These are phyloP conservation scores for Cutaneotrichosporon sp. DNA, from an alignment of 1,284 basidiomycete genomes.

Conservation along the genomic window DNA sequence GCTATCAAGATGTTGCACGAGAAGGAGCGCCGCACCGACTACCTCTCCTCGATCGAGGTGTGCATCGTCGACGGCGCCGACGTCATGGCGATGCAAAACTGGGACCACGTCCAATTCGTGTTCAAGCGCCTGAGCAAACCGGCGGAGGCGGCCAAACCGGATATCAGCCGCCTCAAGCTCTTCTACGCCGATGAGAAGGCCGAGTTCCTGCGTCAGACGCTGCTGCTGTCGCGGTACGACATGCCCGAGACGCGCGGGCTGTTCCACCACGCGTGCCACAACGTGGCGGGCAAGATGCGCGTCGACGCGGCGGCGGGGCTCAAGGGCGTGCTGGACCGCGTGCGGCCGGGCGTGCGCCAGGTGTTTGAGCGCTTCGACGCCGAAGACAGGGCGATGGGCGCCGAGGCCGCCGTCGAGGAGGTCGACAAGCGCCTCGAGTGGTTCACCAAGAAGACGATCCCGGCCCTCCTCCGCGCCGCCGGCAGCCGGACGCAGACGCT, in stretches of 20 bases:
- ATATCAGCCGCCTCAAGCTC: slow-evolving; percentile 95
- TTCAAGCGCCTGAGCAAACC: slow-evolving; percentile 81
- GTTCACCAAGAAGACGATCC: slow-evolving; percentile 86
- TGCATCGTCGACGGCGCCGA: slow-evolving; percentile 93
- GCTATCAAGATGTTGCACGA: slow-evolving; percentile 90
- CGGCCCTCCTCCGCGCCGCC: slow-evolving; percentile 81
- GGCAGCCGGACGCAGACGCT: slow-evolving; percentile 84
- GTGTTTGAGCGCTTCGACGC: slow-evolving; percentile 56
- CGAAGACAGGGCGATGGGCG: slow-evolving; percentile 31
- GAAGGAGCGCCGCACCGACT: slow-evolving; percentile 88
- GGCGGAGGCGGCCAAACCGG: slow-evolving; percentile 88
- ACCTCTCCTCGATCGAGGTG: slow-evolving; percentile 90
- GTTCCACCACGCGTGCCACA: slow-evolving; percentile 72
- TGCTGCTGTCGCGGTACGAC: slow-evolving; percentile 85
- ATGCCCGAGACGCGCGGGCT: slow-evolving; percentile 82
- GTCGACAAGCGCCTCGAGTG: slow-evolving; percentile 80
- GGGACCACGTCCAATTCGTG: slow-evolving; percentile 95
- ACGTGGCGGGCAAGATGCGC: slow-evolving; percentile 80
- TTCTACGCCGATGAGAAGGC: slow-evolving; percentile 95
- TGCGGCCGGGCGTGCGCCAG: slow-evolving; percentile 78
- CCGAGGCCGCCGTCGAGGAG: slow-evolving; percentile 69
- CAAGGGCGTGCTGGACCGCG: slow-evolving; percentile 63
- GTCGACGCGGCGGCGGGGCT: slow-evolving; percentile 61
- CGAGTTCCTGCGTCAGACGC: slow-evolving; percentile 79
- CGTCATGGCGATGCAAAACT: slow-evolving; percentile 96